These are phyloP conservation scores for Amesomyces nigricolor DNA, from an alignment of 2,329 filamentous ascomycete species.

Conservation along the genomic window DNA sequence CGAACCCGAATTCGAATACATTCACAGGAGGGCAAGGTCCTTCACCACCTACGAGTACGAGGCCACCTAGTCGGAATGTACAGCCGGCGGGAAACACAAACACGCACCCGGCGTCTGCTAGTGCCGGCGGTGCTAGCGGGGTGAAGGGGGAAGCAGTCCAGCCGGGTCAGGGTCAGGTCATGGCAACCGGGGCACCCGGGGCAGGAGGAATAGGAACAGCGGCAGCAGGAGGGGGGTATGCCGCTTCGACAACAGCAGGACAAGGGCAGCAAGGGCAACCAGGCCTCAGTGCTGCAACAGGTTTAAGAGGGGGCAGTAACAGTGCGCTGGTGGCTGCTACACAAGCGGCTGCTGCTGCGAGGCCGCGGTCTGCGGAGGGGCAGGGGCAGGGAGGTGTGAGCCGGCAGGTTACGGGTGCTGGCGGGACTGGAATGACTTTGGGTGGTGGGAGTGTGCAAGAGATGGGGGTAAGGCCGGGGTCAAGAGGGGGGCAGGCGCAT, in stretches of 20 bases:
- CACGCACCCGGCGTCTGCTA: background rate
- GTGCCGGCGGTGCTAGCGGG: background rate
- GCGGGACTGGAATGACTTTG: constrained; percentile 15
- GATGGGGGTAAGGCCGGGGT: background rate
- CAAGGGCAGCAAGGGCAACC: no score
- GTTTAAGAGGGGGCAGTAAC: background rate
- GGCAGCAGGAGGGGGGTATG: no score
- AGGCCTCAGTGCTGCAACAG: no score
- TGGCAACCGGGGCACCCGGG: no score
- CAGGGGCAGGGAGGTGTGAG: background rate
- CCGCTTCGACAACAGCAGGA: no score
- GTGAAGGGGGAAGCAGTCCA: background rate
- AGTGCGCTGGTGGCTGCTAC: constrained; percentile 27
- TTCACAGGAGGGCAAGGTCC: no score
- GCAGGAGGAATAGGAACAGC: no score
- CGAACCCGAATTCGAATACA: no score
- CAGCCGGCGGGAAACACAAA: no score
- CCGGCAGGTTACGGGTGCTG: constrained; percentile 15
- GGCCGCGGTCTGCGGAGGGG: constrained; percentile 8
- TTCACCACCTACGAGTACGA: no score
- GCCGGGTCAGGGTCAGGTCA: background rate
- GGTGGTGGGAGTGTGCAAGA: constrained; percentile 15
- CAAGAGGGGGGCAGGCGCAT: constrained; percentile 15
- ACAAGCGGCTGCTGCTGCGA: constrained; percentile 32
- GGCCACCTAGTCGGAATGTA: no score